Evolutionary conservation across 2,329 filamentous ascomycete species (phyloP), one percentile per base, ranked within the genome.

Genomic region (Tolypocladium ovalisporum): DNA sequence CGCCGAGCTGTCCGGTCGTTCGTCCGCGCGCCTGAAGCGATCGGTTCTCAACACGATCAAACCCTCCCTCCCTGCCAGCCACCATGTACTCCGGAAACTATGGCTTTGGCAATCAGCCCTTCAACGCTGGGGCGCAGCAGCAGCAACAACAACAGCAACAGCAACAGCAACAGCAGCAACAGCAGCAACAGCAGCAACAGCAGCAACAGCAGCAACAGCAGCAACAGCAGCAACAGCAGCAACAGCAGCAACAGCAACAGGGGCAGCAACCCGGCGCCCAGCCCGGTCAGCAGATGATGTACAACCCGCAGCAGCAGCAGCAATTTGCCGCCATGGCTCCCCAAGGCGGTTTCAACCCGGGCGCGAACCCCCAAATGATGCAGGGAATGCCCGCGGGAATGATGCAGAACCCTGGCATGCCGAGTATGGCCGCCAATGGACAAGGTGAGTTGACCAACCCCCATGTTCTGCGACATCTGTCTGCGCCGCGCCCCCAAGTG

Each of bases 351-450:
- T 83, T 81, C 63, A 74, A 74, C 54, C 76, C 75, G 53, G 77
- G 74, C 62, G 76, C 76, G 55, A 81, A 79, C 62, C 72, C 76
- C 56, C 73, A 80, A 70, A 81, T 84, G 79, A 82, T 82, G 75
- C 71, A 74, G 54, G 76, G 73, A 62, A 78, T 76, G 44, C 76
- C 78, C 71, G 76, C 75, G 70, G 80, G 77, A 66, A 84, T 86
- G 81, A 85, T 86, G 82, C 82, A 81, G 72, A 83, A 78, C 68
- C 70, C 79, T 64, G 78, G 73, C 67, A 82, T 84, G 79, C 77
- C 76, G 62, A 79, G 80, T 68, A 83, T 84, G 79, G 73, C 75
- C 62, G 71, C 77, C 62, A 84, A 83, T 75, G 79, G 81, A 56
- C 81, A 83, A 68, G 82, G 81, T 84, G 73, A 78, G 81, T 76